phyloP scores from a whole-genome alignment of 176 grass and related monocot species.

The Zea mays region DNA sequence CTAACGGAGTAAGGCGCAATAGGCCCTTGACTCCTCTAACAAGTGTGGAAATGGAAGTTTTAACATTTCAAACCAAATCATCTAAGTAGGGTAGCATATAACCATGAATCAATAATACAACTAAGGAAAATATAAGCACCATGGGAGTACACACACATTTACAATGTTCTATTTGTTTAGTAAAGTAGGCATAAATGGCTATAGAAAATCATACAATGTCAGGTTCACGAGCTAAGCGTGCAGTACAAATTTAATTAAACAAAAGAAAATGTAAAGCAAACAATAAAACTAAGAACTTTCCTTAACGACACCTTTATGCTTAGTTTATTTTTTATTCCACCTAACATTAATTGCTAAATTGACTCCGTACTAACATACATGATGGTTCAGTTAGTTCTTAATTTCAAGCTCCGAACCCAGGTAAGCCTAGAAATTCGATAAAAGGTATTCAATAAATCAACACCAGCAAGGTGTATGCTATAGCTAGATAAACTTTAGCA shows the following conservation, averaged over 20 bases:
- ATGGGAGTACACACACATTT: not conserved
- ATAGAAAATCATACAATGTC: not conserved
- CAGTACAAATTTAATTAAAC: not conserved
- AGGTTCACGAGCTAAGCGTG: not conserved
- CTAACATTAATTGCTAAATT: not conserved
- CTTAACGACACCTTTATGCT: not conserved
- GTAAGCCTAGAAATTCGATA: not conserved
- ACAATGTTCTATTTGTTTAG: not conserved
- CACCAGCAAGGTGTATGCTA: conserved; percentile 1
- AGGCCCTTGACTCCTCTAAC: too few species aligned
- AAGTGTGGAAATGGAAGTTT: not conserved
- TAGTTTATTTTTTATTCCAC: not conserved
- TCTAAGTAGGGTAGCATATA: not conserved
- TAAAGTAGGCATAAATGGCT: not conserved
- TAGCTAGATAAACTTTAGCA: not conserved
- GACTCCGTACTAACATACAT: not conserved
- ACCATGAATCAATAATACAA: not conserved
- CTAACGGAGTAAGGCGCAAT: too few species aligned
- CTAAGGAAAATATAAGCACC: not conserved
- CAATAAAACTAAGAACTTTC: not conserved
- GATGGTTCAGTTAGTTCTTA: not conserved
- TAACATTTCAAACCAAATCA: not conserved
- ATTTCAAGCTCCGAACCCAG: not conserved
- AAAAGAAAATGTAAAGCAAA: not conserved
- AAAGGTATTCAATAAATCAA: not conserved